Percentiles rank a stretch among this genome's conserved stretches.
phyloP scores from a whole-genome alignment of 2,329 filamentous ascomycete genomes.

The Fusarium floridanum region DNA sequence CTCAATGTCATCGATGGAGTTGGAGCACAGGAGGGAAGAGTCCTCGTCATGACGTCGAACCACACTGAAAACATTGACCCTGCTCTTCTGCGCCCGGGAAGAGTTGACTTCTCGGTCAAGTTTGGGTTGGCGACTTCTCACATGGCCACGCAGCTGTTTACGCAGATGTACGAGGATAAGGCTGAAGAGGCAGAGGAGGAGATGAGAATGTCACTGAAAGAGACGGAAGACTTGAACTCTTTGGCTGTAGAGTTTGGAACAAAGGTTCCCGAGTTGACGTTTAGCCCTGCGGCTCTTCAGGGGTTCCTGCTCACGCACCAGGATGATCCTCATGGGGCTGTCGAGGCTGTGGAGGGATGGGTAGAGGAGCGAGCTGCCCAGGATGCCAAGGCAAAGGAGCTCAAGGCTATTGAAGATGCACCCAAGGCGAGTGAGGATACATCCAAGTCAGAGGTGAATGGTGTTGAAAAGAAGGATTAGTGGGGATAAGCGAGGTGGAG shows the following conservation, averaged over 20 bases:
- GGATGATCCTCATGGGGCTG: conserved; percentile 21
- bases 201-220: not conserved
- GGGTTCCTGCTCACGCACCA: conserved; percentile 32
- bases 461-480: not conserved
- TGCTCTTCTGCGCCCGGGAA: conserved; percentile 15
- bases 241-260: conserved; percentile 20
- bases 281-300: conserved; percentile 37
- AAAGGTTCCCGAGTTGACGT: conserved; percentile 20
- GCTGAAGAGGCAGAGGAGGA: not conserved
- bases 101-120: conserved; percentile 23
- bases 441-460: not conserved
- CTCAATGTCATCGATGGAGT: conserved; percentile 78
- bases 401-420: not conserved
- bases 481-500: not conserved
- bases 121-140: conserved; percentile 26
- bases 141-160: conserved; percentile 10
- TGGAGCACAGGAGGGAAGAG: conserved; percentile 74
- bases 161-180: conserved; percentile 20
- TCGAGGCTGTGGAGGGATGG: conserved; percentile 14
- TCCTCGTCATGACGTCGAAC: conserved; percentile 80
- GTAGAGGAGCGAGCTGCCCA: conserved; percentile 15
- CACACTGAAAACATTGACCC: conserved; percentile 44
- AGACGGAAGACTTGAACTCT: not conserved
- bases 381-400: not conserved
- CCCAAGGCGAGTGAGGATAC: not conserved